A percentile compares a stretch with the other conserved stretches of the same genome.
Evolutionary conservation across 2,329 filamentous ascomycete genomes (phyloP).

Genomic region (Lasiodiplodia theobromae): DNA sequence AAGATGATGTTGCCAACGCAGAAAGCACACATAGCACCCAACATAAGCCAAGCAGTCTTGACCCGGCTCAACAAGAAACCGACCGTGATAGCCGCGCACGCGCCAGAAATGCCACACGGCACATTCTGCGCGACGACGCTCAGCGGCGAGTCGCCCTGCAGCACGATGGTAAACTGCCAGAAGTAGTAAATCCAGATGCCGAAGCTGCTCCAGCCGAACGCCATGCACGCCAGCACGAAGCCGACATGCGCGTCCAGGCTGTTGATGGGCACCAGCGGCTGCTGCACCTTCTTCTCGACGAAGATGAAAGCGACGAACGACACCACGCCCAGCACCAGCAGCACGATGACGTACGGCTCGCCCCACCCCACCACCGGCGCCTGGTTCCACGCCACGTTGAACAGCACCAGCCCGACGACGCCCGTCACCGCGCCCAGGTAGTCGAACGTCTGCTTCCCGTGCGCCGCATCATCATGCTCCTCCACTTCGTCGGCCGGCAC

Average conservation of each 20-base stretch:
- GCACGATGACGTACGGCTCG: conserved; percentile 61
- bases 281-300: conserved; percentile 53
- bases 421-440: conserved; percentile 57
- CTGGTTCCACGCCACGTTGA: conserved; percentile 74
- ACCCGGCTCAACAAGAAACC: conserved; percentile 42
- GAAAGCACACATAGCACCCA: conserved; percentile 42
- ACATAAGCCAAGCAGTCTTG: conserved; percentile 42
- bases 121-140: conserved; percentile 38
- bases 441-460: conserved; percentile 48
- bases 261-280: conserved; percentile 66
- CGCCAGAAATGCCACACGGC: conserved; percentile 41
- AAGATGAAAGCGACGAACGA: conserved; percentile 64
- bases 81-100: conserved; percentile 42
- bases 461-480: neutral
- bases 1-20: conserved; percentile 47
- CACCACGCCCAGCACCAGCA: conserved; percentile 64
- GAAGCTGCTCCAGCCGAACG: conserved; percentile 50
- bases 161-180: conserved; percentile 39
- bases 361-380: conserved; percentile 67
- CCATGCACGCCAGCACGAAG: conserved; percentile 64
- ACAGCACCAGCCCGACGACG: conserved; percentile 63
- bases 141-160: conserved; percentile 39
- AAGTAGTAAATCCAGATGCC: conserved; percentile 44
- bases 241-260: conserved; percentile 56
- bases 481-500: conserved; percentile 43